Percentiles rank a stretch among this genome's conserved stretches.
Evolutionary conservation across 139 green algal genomes (phyloP).

Genomic region (Asterochloris erici): DNA sequence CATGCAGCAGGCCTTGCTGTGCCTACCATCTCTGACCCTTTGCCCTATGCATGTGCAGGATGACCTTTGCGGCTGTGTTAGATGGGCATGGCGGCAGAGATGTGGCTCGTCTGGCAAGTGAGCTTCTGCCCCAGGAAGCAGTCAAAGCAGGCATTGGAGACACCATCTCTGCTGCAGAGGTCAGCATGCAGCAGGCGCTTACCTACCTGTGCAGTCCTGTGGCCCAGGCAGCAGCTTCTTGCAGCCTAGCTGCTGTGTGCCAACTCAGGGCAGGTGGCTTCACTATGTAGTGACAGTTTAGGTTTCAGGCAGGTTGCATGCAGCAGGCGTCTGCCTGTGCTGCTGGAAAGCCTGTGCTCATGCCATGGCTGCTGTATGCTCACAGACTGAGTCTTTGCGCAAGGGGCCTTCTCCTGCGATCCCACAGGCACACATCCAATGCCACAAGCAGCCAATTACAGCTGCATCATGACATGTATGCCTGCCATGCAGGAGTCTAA

Average conservation of each 20-base stretch:
- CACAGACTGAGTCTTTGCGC: neutral
- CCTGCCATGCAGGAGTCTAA: neutral
- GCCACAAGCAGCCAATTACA: neutral
- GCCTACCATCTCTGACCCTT: neutral
- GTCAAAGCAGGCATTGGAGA: slow-evolving; percentile 34
- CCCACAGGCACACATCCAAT: neutral
- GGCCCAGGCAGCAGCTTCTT: neutral
- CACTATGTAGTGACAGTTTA: neutral
- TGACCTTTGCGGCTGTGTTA: slow-evolving; percentile 40
- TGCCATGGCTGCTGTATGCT: neutral
- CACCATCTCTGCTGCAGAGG: neutral
- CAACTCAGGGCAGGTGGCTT: neutral
- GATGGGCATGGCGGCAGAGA: slow-evolving; percentile 49
- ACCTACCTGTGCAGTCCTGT: neutral
- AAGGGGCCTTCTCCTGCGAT: neutral
- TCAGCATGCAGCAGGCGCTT: neutral
- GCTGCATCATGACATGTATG: neutral
- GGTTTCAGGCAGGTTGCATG: neutral
- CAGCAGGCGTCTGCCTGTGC: neutral
- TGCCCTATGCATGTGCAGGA: slow-evolving; percentile 16
- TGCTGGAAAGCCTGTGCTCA: too few relatives aligned
- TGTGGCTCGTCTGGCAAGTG: slow-evolving; percentile 30
- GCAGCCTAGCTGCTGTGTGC: neutral
- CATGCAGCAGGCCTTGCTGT: neutral
- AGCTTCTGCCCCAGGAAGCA: slow-evolving; percentile 26